Conservation (phyloP, 176 grass and related monocot genomes). For the Carex littledalei region DNA sequence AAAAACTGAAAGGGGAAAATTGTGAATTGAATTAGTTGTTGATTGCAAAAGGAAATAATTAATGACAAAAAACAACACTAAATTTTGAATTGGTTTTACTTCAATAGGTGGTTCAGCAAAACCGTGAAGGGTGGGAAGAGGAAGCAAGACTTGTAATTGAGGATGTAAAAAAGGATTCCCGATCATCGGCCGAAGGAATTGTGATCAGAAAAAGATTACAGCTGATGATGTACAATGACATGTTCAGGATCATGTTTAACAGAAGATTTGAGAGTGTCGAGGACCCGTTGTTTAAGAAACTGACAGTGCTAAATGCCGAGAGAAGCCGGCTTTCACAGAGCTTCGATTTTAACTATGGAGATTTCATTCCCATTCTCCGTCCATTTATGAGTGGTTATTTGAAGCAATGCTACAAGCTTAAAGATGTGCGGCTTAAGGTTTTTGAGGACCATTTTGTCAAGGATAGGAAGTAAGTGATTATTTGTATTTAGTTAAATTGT, state of each 20-base stretch:
- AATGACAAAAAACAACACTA: background rate
- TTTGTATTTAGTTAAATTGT: background rate
- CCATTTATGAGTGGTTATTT: slow-evolving; percentile 29
- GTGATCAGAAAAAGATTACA: slow-evolving; percentile 62
- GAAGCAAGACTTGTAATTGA: slow-evolving; percentile 74
- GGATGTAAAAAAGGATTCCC: slow-evolving; percentile 42
- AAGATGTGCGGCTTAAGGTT: slow-evolving; percentile 57
- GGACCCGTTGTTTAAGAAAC: slow-evolving; percentile 77
- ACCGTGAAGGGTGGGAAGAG: slow-evolving; percentile 72
- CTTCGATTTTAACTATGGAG: slow-evolving; percentile 51
- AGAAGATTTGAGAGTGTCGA: slow-evolving; percentile 49
- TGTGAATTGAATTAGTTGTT: background rate
- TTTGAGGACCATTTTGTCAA: slow-evolving; percentile 80
- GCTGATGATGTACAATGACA: slow-evolving; percentile 99
- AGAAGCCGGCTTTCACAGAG: slow-evolving; percentile 52
- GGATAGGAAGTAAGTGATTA: slow-evolving; percentile 63
- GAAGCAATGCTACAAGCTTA: slow-evolving; percentile 56
- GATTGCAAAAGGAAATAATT: background rate
- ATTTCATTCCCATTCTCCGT: slow-evolving; percentile 41
- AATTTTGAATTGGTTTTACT: background rate
- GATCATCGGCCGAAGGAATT: slow-evolving; percentile 36
- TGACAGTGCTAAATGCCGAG: slow-evolving; percentile 78
- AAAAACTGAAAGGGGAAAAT: background rate
- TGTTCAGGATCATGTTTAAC: slow-evolving; percentile 99
- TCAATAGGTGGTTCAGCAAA: slow-evolving; percentile 52